Percentiles rank a stretch among this genome's conserved stretches.
Evolutionary conservation across 495 filamentous ascomycete species (phyloP).

Genomic region (Hyaloscypha bicolor): DNA sequence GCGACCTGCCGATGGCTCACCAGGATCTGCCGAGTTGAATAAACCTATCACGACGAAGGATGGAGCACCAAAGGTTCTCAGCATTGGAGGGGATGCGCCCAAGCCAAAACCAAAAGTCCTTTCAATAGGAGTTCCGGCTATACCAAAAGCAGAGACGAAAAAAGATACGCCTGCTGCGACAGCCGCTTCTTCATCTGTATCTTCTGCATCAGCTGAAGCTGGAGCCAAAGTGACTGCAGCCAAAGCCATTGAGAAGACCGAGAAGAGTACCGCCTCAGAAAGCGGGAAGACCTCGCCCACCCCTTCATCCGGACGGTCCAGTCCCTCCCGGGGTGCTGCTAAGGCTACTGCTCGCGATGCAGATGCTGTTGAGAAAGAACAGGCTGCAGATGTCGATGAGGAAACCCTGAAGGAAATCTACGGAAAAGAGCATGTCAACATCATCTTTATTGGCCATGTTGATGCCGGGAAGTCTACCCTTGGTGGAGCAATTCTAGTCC

Average conservation of each 20-base stretch:
- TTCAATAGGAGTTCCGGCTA: slow-evolving; percentile 60
- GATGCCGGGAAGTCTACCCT: slow-evolving; percentile 97
- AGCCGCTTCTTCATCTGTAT: slow-evolving; percentile 41
- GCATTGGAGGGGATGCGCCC: slow-evolving; percentile 53
- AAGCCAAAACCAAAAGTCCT: slow-evolving; percentile 68
- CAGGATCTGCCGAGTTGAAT: slow-evolving; percentile 44
- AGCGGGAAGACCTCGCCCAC: slow-evolving; percentile 72
- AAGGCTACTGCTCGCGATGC: slow-evolving; percentile 66
- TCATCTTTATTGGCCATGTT: slow-evolving; percentile 98
- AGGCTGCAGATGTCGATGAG: slow-evolving; percentile 88
- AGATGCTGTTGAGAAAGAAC: slow-evolving; percentile 84
- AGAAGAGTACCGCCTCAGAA: slow-evolving; percentile 52
- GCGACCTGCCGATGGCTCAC: slow-evolving; percentile 47
- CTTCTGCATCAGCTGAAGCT: slow-evolving; percentile 46
- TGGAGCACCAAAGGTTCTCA: slow-evolving; percentile 53
- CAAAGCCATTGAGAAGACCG: slow-evolving; percentile 80
- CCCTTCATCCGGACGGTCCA: slow-evolving; percentile 76
- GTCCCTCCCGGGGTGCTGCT: slow-evolving; percentile 58
- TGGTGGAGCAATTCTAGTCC: slow-evolving; percentile 87
- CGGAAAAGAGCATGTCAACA: slow-evolving; percentile 97
- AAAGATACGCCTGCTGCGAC: slow-evolving; percentile 47
- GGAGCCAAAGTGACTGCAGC: slow-evolving; percentile 74
- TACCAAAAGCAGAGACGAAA: slow-evolving; percentile 41
- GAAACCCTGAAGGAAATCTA: slow-evolving; percentile 92
- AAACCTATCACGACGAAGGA: slow-evolving; percentile 50